Base-by-base conservation (phyloP, 352 stramenopile species). In the Phytophthora tentaculata region DNA sequence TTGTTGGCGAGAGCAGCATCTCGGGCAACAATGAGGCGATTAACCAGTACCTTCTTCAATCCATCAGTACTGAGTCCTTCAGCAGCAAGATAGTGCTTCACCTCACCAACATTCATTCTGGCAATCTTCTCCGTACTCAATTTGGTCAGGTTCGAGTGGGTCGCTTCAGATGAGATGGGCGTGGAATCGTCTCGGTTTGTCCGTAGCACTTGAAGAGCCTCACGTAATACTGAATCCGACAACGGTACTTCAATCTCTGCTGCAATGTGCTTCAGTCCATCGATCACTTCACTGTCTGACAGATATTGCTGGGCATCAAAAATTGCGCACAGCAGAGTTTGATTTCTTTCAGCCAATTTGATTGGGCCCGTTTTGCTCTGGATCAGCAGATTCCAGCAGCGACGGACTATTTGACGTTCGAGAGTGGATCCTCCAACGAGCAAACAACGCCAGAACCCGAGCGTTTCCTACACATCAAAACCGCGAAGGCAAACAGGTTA, bases 391-490 rank as follows among this genome's bases (percentile, higher is more conserved):
- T 37, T 22, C 81, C 81, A 90, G 49, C 77, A 86, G 16, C 47
- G 68, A 47, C 71, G 44, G 8, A 71, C 29, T 10, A 44, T 35
- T 22, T 67, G 3, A 26, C 13, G 67, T n/a, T 70, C 43, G 8
- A 17, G n/a, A 14, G 41, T 50, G 2, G 56, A 28, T n/a, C 54
- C 64, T 67, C 64, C 77, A 39, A 80, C 47, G 19, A 89, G 59
- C 61, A 90, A 73, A 45, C 73, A 88, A 51, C 73, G 76, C 82
- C 82, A 90, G 56, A 90, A 89, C 1, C 79, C 79, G 17, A 90
- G 64, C 22, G 56, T 63, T 59, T 45, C n/a, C 80, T 90, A 55
- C n/a, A 64, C 23, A 56, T 29, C 39, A 66, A 32, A 61, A 65
- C 45, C 4, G 29, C 29, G 14, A 37, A 43, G 14, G 20, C 22